Conservation (phyloP, 2,329 filamentous ascomycete genomes). For the Neopestalotiopsis clavispora region DNA sequence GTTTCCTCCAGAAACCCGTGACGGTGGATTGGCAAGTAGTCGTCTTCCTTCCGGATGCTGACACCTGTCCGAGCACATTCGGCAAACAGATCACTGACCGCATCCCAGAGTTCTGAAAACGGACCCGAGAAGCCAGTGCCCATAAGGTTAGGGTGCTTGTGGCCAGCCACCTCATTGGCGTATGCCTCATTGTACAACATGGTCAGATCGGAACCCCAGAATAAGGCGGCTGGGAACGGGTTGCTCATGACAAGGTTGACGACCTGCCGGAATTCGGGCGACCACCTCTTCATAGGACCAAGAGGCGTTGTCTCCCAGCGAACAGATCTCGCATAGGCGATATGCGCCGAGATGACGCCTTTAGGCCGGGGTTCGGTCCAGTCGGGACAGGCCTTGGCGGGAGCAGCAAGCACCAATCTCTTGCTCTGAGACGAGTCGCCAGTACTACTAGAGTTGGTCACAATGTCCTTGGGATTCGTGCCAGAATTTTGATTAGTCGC, state of each 20-base stretch:
- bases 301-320: slow-evolving; percentile 50
- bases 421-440: slow-evolving; percentile 32
- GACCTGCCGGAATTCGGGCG: slow-evolving; percentile 47
- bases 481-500: not conserved
- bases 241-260: slow-evolving; percentile 44
- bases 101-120: slow-evolving; percentile 55
- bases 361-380: slow-evolving; percentile 38
- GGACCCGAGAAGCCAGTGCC: slow-evolving; percentile 61
- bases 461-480: not conserved
- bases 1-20: slow-evolving; percentile 44
- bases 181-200: slow-evolving; percentile 69
- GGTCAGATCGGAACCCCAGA: slow-evolving; percentile 66
- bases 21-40: slow-evolving; percentile 37
- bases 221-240: slow-evolving; percentile 55
- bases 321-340: slow-evolving; percentile 36
- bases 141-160: slow-evolving; percentile 60
- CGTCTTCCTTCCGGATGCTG: slow-evolving; percentile 39
- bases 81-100: slow-evolving; percentile 36
- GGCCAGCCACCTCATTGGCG: slow-evolving; percentile 58
- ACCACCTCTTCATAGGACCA: slow-evolving; percentile 49
- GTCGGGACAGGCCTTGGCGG: slow-evolving; percentile 40
- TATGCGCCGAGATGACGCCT: slow-evolving; percentile 35
- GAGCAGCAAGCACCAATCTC: slow-evolving; percentile 33
- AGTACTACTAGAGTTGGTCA: slow-evolving; percentile 33
- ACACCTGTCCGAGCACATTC: slow-evolving; percentile 41